A percentile compares a stretch with the other conserved stretches of the same genome.
Evolutionary conservation across 2,329 filamentous ascomycete genomes (phyloP).

Genomic region (Nannizziopsis barbatae): DNA sequence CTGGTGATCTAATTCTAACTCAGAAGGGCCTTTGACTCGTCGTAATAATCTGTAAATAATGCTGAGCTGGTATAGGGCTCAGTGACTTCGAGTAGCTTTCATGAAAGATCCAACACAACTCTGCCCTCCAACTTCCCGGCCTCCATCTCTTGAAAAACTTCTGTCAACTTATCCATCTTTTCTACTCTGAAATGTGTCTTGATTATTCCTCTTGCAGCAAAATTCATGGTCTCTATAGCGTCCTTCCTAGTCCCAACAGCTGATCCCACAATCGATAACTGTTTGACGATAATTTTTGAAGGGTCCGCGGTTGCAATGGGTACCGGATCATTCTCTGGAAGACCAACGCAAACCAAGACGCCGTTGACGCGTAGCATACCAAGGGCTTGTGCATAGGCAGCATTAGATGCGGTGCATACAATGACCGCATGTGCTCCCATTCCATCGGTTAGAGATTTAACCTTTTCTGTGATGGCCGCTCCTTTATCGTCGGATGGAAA

Average conservation of each 20-base stretch:
- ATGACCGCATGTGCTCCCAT: constrained; percentile 53
- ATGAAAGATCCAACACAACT: constrained; percentile 38
- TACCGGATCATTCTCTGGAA: constrained; percentile 38
- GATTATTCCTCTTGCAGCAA: constrained; percentile 39
- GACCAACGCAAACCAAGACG: constrained; percentile 42
- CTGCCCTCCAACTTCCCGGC: constrained; percentile 36
- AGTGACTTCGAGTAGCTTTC: neutral
- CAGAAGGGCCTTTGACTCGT: no score
- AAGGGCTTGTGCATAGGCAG: constrained; percentile 41
- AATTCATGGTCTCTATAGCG: constrained; percentile 40
- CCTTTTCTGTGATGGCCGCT: constrained; percentile 41
- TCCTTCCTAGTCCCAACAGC: constrained; percentile 43
- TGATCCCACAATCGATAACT: constrained; percentile 40
- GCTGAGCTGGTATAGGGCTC: neutral
- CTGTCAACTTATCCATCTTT: constrained; percentile 39
- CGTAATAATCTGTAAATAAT: neutral
- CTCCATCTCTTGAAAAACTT: constrained; percentile 38
- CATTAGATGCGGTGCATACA: constrained; percentile 43
- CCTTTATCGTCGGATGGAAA: constrained; percentile 39
- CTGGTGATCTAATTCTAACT: no score
- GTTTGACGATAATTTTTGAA: constrained; percentile 30
- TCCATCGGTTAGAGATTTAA: constrained; percentile 43
- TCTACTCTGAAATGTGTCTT: constrained; percentile 37
- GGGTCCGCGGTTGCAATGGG: constrained; percentile 40
- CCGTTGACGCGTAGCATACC: constrained; percentile 41